Base-by-base conservation (phyloP, 352 stramenopile species). In the Pythium biforme region DNA sequence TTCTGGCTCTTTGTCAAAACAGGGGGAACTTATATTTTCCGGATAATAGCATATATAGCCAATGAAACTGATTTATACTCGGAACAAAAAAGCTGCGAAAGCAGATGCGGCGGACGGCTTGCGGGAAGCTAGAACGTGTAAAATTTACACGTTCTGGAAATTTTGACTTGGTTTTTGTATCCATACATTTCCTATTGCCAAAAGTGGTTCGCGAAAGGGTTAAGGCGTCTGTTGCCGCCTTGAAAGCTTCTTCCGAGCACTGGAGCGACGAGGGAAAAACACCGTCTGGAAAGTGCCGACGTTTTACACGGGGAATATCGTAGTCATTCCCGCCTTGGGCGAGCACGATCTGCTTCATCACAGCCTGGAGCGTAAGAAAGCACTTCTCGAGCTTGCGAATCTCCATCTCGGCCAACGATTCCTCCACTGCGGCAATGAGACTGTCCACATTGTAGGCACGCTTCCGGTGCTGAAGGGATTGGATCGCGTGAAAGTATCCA, bases 271-370 rank as follows among this genome's bases (percentile, higher is more conserved):
- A 20, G 10, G 37, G 37, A 11, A 43, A n/a, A 43, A 43, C 37
- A 15, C 37, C 37, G 37, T 43, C 3, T 5, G 37, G 37, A 43
- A 43, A 20, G 17, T 43, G 17, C 37, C 17, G 10, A n/a, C 37
- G 17, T 11, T 43, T 43, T 4, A 43, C 37, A n/a, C 37, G 37
- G 10, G 37, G 10, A 43, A 43, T 4, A 43, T 43, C n/a, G n/a
- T n/a, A n/a, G n/a, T n/a, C n/a, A n/a, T n/a, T n/a, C n/a, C n/a
- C n/a, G n/a, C n/a, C n/a, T n/a, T n/a, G n/a, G n/a, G n/a, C n/a
- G n/a, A n/a, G n/a, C 10, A 76, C 65, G 17, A 57, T 34, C 54
- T 66, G 39, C 15, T 73, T 51, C 64, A 73, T 70, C 1, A 63
- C 50, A 8, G 55, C 55, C 29, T 70, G 66, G 1, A 76, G 45